phyloP scores from a whole-genome alignment of 345 rosid species.

The Hypericum perforatum region DNA sequence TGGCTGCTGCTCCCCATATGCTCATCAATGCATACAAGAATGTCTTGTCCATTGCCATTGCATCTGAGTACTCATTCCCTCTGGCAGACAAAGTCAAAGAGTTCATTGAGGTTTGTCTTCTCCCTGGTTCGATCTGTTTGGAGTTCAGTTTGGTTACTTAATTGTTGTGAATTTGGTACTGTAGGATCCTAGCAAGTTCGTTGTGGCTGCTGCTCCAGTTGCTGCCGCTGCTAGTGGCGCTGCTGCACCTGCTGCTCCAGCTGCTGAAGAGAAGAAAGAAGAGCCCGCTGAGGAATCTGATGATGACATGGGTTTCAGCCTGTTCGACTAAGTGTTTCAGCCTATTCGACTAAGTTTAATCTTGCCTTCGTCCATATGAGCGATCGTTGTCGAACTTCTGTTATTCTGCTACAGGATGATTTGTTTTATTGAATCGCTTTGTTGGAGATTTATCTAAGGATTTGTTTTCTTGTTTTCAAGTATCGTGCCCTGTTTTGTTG shows the following conservation, averaged over 20 bases:
- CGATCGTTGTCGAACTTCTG: no score
- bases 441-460: no score
- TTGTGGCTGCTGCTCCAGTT: constrained; percentile 35
- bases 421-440: no score
- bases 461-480: no score
- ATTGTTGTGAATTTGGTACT: neutral
- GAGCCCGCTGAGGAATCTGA: constrained; percentile 86
- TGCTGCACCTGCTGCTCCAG: constrained; percentile 28
- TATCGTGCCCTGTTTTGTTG: no score
- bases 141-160: no score
- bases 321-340: constrained; percentile 86
- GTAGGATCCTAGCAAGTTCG: constrained; percentile 84
- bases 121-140: neutral
- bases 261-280: constrained; percentile 62
- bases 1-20: constrained; percentile 93
- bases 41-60: constrained; percentile 53
- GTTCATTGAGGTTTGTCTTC: constrained; percentile 46
- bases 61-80: constrained; percentile 65
- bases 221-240: constrained; percentile 20
- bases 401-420: no score
- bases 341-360: constrained; percentile 44
- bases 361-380: neutral
- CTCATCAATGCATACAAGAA: constrained; percentile 86
- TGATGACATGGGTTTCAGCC: constrained; percentile 78
- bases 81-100: constrained; percentile 85